A percentile compares a stretch with the other conserved stretches of the same genome.
These are phyloP conservation scores for Ceratocystis destructans DNA, from an alignment of 2,329 filamentous ascomycete genomes.

Conservation along the genomic window DNA sequence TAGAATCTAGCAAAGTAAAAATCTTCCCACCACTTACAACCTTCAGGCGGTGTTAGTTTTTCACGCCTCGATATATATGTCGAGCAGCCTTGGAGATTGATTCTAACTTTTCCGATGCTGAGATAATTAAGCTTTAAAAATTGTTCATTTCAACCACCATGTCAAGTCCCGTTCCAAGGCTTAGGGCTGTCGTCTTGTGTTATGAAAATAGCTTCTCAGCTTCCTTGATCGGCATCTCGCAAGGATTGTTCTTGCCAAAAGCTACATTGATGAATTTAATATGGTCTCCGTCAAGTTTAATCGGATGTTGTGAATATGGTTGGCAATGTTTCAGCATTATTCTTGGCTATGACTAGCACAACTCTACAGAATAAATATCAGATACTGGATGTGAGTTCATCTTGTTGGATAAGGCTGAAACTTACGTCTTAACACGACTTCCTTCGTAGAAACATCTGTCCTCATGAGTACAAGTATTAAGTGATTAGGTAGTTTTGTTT, in stretches of 20 bases:
- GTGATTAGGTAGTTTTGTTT: neutral
- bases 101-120: neutral
- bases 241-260: constrained; percentile 26
- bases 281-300: constrained; percentile 22
- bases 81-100: accelerated
- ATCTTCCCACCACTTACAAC: constrained; percentile 16
- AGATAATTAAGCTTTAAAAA: neutral
- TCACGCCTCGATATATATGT: constrained; percentile 20
- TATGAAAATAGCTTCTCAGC: constrained; percentile 22
- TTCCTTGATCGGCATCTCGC: constrained; percentile 24
- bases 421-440: neutral
- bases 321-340: constrained; percentile 17
- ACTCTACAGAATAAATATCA: neutral
- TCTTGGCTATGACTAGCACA: neutral
- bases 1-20: constrained; percentile 23
- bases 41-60: constrained; percentile 23
- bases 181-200: constrained; percentile 20
- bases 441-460: neutral
- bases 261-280: constrained; percentile 25
- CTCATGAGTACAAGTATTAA: neutral
- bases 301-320: constrained; percentile 24
- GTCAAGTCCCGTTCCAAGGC: constrained; percentile 24
- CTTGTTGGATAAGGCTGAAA: neutral
- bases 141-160: constrained; percentile 20
- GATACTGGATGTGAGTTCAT: neutral